phyloP scores from a whole-genome alignment of 2,329 filamentous ascomycete species.

The Venturia asperata region DNA sequence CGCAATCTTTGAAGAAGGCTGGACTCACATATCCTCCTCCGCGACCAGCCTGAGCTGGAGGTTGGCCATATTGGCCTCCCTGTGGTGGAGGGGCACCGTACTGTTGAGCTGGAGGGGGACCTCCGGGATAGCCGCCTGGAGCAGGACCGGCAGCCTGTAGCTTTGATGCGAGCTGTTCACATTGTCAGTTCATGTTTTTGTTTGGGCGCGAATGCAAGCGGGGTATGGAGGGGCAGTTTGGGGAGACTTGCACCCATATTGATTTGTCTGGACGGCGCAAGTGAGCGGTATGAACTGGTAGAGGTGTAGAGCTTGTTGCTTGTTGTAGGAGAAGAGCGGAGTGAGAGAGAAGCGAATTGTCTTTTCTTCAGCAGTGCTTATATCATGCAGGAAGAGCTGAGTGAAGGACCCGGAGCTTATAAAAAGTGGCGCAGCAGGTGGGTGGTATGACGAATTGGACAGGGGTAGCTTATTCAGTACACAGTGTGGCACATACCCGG shows the following conservation, averaged over 20 bases:
- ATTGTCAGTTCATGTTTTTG: constrained; percentile 1
- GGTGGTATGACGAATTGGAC: neutral
- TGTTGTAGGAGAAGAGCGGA: neutral
- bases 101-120: constrained; percentile 14
- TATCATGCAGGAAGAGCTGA: constrained; percentile 8
- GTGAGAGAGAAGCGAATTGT: neutral
- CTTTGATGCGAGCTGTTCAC: constrained; percentile 18
- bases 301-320: neutral
- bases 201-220: neutral
- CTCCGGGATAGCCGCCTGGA: constrained; percentile 18
- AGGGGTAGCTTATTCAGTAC: neutral
- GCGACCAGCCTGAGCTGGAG: constrained; percentile 11
- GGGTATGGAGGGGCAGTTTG: constrained; percentile 7
- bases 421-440: neutral
- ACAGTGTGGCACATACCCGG: too few species aligned
- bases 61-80: constrained; percentile 9
- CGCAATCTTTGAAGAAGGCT: constrained; percentile 2
- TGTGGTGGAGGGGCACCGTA: constrained; percentile 14
- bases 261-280: neutral
- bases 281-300: neutral
- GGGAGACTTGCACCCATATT: constrained; percentile 8
- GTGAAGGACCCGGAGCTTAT: too few species aligned
- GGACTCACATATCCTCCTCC: constrained; percentile 16
- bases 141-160: constrained; percentile 18
- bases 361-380: constrained; percentile 5